These are phyloP conservation scores for Phytopythium boreale DNA, from an alignment of 352 stramenopile species.

Conservation along the genomic window DNA sequence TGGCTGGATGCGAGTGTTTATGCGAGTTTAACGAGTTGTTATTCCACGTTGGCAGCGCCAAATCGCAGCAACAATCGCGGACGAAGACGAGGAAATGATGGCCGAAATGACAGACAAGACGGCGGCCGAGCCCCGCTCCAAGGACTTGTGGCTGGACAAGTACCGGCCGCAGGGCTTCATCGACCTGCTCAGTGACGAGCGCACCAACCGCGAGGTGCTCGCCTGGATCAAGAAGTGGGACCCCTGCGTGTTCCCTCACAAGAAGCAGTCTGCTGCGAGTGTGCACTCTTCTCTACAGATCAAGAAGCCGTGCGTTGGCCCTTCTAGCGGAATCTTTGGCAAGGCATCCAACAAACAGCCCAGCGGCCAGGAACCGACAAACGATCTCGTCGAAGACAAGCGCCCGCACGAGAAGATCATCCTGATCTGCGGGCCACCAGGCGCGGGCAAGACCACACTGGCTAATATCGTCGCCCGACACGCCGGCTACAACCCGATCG, in stretches of 20 bases:
- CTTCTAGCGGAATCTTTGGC: constrained; percentile 3
- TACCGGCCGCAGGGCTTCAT: constrained; percentile 94
- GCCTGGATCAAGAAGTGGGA: constrained; percentile 95
- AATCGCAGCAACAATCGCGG: constrained; percentile 55
- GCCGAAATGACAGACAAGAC: not conserved
- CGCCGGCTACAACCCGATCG: constrained; percentile 95
- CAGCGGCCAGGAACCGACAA: constrained; percentile 3
- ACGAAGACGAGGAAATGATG: constrained; percentile 18
- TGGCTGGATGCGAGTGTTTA: not conserved
- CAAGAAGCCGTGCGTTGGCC: constrained; percentile 5
- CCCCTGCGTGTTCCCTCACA: constrained; percentile 90
- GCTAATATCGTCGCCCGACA: constrained; percentile 95
- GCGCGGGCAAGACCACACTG: constrained; percentile 96
- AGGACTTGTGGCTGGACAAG: constrained; percentile 95
- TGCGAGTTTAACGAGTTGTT: constrained; percentile 8
- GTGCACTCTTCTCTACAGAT: constrained; percentile 9
- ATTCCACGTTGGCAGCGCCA: constrained; percentile 38
- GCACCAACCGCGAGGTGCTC: constrained; percentile 96
- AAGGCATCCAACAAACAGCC: constrained; percentile 12
- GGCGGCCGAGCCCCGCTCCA: not conserved
- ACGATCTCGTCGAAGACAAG: constrained; percentile 30
- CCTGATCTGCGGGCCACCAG: constrained; percentile 92
- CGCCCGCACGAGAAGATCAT: constrained; percentile 88
- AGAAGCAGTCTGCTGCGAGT: constrained; percentile 28
- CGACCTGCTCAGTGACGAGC: constrained; percentile 95